Base-by-base conservation (phyloP, 139 green algal genomes). In the Ettlia oleoabundans region DNA sequence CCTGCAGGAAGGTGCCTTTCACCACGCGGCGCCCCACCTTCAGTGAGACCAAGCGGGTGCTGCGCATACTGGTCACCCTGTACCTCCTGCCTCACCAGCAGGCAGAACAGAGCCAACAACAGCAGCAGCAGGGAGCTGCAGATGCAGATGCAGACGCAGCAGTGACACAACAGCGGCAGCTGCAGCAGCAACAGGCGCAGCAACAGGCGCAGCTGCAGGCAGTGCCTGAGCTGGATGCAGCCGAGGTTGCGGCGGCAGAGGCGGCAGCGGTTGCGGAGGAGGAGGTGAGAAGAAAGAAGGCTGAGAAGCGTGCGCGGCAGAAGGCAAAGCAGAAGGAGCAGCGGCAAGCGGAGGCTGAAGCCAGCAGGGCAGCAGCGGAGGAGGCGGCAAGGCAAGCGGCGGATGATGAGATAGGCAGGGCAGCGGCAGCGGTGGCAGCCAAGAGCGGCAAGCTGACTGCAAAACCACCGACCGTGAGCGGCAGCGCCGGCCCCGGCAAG, bases 1-100 rank as follows among this genome's bases (percentile, higher is more conserved):
- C 66, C 5, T 22, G 30, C 55, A 85, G 70, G 58, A 28, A 47
- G 10, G 47, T 92, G 58, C 93, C 93, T 2, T 96, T 98, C 84
- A 83, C 86, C 47, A 95, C 90, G 15, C 87, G 92, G 74, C 89
- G 95, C 22, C 95, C 95, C 21, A 98, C 95, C 4, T 94, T 97
- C 58, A 90, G 88, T 19, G 95, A 98, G 86, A 81, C 92, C 30
- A 91, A 93, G 86, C 83, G 95, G 5, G 92, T 97, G 70, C 52
- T 92, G 63, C 66, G 85, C 2, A 76, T 92, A 67, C 87, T 96
- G 79, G 74, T 89, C 24, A 84, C 86, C 2, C 86, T 96, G 75
- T 92, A 91, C 80, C 41, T 72, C 26, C 33, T 75, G 42, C 52
- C 51, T 24, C 63, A 87, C 40, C 61, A 32, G 35, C 55, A 79